Percentiles rank a stretch among this genome's conserved stretches.
Conservation (phyloP, 2,329 filamentous ascomycete genomes). For the Stylonectria norvegica region DNA sequence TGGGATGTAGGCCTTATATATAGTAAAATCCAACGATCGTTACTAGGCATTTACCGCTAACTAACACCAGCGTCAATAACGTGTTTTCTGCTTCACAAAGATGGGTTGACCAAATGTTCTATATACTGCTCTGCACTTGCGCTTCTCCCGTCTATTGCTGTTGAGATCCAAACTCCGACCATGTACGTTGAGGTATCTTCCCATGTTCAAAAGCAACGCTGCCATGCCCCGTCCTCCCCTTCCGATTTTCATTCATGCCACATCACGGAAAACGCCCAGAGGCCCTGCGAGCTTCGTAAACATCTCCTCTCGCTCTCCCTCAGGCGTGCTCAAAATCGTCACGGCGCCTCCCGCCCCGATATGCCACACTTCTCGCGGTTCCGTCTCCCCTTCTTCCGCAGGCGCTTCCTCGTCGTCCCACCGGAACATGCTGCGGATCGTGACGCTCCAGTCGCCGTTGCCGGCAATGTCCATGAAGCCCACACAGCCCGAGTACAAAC, state of each 20-base stretch:
- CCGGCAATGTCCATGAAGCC: conserved; percentile 88
- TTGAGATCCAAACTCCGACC: conserved; percentile 30
- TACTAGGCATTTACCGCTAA: too few relatives aligned
- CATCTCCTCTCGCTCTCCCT: conserved; percentile 91
- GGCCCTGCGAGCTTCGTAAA: conserved; percentile 65
- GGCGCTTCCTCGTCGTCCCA: conserved; percentile 58
- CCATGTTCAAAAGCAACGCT: not conserved
- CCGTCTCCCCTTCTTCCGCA: conserved; percentile 27
- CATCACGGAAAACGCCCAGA: conserved; percentile 46
- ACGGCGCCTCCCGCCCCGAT: conserved; percentile 89
- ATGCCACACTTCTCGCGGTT: conserved; percentile 62
- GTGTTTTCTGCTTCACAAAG: too few relatives aligned
- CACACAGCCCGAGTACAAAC: conserved; percentile 83
- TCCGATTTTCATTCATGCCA: conserved; percentile 19
- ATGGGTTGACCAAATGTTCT: too few relatives aligned
- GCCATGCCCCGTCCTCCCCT: not conserved
- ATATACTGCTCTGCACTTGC: conserved; percentile 11
- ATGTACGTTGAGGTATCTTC: conserved; percentile 36
- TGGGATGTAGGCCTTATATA: too few relatives aligned
- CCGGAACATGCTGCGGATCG: conserved; percentile 77
- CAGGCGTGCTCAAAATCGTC: conserved; percentile 75
- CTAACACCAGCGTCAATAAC: too few relatives aligned
- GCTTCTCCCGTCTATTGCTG: conserved; percentile 18
- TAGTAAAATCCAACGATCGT: too few relatives aligned
- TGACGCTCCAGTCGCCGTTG: conserved; percentile 84